Base-by-base conservation (phyloP, 148 eudicot genomes). In the Hydrangea macrophylla region DNA sequence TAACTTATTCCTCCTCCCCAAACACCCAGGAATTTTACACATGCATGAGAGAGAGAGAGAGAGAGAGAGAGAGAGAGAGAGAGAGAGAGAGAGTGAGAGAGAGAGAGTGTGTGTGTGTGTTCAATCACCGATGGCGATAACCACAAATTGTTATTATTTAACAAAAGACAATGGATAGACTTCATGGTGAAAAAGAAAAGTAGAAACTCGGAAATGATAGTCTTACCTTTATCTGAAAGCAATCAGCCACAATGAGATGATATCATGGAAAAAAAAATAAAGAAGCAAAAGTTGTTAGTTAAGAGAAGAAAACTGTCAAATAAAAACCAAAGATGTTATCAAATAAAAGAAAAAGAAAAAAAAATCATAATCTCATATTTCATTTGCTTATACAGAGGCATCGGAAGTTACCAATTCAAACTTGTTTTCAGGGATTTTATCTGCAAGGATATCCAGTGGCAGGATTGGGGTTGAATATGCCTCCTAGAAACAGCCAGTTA, bases 391-490 rank as follows among this genome's bases (percentile, higher is more conserved):
- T 24, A 7, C n/a, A 9, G 5, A 6, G 17, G 18, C 45, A 6
- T 42, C 62, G 60, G 39, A 60, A 25, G 56, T 83, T 83, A 83
- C 88, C 81, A 64, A 36, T 42, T 75, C 84, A 58, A 83, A 70
- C 59, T 75, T 83, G 23, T 68, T 61, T 37, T 53, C 68, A 4
- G 82, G 71, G 15, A 50, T 54, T 20, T 65, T 61, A 2, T 86
- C 82, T 0, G 73, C 73, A 42, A 81, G 81, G 63, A 79, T 71
- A 51, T 83, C 70, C 76, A 86, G 57, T 48, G 85, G 85, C 3
- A 68, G 68, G 40, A 86, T 76, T 24, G 90, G 88, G 35, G 85
- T 81, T 13, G 90, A 77, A 76, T 81, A 86, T 55, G 88, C 84
- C 74, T 78, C 88, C 90, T 83, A 70, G 3, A 71, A 66, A 58